Conservation (phyloP, 2,329 filamentous ascomycete genomes). For the Pseudofabraea citricarpa region DNA sequence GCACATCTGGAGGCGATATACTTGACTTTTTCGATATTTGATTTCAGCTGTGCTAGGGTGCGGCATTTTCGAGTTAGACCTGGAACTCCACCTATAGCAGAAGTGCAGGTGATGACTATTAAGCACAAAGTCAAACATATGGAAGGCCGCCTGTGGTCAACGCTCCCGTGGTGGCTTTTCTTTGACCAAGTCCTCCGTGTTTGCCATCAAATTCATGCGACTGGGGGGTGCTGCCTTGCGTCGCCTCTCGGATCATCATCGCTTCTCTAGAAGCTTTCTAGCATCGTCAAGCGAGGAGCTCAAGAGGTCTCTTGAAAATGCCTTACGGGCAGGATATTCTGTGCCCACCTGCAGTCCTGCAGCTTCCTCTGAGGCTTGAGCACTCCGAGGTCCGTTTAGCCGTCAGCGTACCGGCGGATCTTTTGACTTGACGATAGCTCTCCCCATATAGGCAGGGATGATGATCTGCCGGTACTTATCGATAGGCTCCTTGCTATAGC, state of each 20-base stretch:
- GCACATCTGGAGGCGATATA: conserved; percentile 5
- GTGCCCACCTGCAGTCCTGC: not conserved
- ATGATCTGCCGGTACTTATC: conserved; percentile 1
- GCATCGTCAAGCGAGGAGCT: no score
- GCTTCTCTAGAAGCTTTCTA: no score
- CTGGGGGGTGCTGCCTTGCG: not conserved
- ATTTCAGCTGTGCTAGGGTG: conserved; percentile 15
- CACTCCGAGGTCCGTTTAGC: not conserved
- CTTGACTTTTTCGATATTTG: not conserved
- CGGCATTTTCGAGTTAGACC: not conserved
- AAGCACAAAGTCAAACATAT: not conserved
- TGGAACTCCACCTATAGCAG: not conserved
- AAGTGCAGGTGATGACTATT: not conserved
- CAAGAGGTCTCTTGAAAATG: not conserved
- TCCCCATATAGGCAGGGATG: not conserved
- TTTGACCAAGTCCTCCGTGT: not conserved
- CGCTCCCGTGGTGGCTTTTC: not conserved
- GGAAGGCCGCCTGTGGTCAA: not conserved
- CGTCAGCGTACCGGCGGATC: not conserved
- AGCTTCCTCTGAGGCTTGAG: no score
- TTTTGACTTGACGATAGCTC: no score
- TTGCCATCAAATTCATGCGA: not conserved
- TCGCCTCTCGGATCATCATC: no score
- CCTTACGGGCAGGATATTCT: not conserved
- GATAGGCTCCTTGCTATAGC: not conserved